Evolutionary conservation across 805 yeast genomes (phyloP).

Genomic region (Candida succiphila): DNA sequence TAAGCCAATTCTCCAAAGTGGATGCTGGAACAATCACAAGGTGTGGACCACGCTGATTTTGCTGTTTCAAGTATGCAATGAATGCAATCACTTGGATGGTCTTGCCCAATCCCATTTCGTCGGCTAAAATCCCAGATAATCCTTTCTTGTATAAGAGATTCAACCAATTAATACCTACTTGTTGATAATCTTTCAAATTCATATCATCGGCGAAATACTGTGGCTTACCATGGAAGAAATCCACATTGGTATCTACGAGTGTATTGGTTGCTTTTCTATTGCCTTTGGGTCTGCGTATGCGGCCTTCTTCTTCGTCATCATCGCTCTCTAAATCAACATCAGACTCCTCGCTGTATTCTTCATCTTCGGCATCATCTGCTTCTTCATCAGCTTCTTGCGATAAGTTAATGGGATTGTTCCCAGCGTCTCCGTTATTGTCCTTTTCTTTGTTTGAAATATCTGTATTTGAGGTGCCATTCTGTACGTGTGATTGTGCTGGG

Average conservation of each 20-base stretch:
- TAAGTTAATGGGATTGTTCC: slow-evolving; percentile 6
- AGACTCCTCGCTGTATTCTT: not conserved
- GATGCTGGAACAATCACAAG: slow-evolving; percentile 93
- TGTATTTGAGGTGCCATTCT: slow-evolving; percentile 15
- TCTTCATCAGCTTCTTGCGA: slow-evolving; percentile 3
- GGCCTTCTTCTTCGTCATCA: not conserved
- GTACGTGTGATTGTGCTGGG: slow-evolving; percentile 18
- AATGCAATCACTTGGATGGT: slow-evolving; percentile 95
- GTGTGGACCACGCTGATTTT: slow-evolving; percentile 63
- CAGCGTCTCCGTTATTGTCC: slow-evolving; percentile 7
- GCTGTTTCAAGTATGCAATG: slow-evolving; percentile 71
- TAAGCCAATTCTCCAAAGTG: slow-evolving; percentile 92
- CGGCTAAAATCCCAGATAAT: slow-evolving; percentile 90
- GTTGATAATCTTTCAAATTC: slow-evolving; percentile 79
- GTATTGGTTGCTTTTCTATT: slow-evolving; percentile 1
- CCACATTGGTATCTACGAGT: slow-evolving; percentile 8
- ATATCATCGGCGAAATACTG: slow-evolving; percentile 49
- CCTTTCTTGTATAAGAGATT: slow-evolving; percentile 65
- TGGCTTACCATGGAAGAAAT: slow-evolving; percentile 67
- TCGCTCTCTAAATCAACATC: not conserved
- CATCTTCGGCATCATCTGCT: slow-evolving; percentile 7
- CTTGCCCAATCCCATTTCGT: slow-evolving; percentile 98
- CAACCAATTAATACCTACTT: slow-evolving; percentile 96
- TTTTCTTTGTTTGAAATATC: slow-evolving; percentile 17
- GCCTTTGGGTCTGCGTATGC: slow-evolving; percentile 2